Base-by-base conservation (phyloP, 129 eudicot species). In the Deinandra increscens region DNA sequence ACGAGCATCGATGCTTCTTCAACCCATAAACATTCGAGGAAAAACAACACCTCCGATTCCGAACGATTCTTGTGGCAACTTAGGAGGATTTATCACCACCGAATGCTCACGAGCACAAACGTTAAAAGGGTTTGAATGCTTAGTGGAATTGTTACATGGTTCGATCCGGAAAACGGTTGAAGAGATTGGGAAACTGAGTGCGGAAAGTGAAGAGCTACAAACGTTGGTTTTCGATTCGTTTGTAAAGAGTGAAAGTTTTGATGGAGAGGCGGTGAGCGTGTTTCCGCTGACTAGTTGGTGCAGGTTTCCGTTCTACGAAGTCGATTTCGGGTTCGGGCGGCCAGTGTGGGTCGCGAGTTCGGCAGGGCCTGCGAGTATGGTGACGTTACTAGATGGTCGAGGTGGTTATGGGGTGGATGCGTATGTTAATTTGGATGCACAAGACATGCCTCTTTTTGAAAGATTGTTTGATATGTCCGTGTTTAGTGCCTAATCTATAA, bases 371-470 rank as follows among this genome's bases (percentile, higher is more conserved):
- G 51, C 13, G 51, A 45, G 51, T 45, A 45, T 14, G 51, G 51
- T 45, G 51, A 45, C 51, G 13, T 45, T 45, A 14, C 13, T 45
- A 18, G 51, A 45, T 14, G 51, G 51, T 45, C 17, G 17, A 45
- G 51, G 51, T 45, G 51, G 51, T 45, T 45, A 13, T 45, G 51
- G 51, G 51, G 15, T 45, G 51, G 51, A 45, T 45, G 51, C 51
- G 15, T 45, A 45, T 45, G 51, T 45, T 4, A 45, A 45, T 11
- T 14, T 45, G 51, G 51, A 11, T 13, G 17, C n/a, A 14, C 15
- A 44, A 44, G 50, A 44, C 15, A 11, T 45, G 51, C 6, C 51
- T 45, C 2, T 13, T 4, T 45, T 45, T 14, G 51, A 45, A 11
- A 17, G 51, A 2, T 45, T 45, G 51, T 45, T 45, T 45, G 51